Percentiles rank a stretch among this genome's conserved stretches.
Conservation (phyloP, 768 basidiomycete species). For the Lactarius pseudohatsudake region DNA sequence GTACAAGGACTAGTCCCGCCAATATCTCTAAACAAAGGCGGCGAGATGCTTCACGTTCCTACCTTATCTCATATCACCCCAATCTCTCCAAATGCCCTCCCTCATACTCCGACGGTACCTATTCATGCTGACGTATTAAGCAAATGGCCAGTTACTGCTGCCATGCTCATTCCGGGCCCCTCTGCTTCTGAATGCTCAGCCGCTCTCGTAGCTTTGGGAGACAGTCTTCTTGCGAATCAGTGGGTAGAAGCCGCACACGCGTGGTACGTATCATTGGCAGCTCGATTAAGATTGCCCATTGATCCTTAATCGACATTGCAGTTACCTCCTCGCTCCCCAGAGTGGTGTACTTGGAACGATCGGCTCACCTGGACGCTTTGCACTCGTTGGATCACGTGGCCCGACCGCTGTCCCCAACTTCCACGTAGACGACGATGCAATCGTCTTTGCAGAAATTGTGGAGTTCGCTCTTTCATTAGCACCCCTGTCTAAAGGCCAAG, state of each 20-base stretch:
- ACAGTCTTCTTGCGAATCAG: slow-evolving; percentile 68
- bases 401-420: slow-evolving; percentile 52
- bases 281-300: neutral
- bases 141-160: slow-evolving; percentile 84
- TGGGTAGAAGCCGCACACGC: slow-evolving; percentile 86
- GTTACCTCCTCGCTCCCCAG: slow-evolving; percentile 85
- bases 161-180: slow-evolving; percentile 79
- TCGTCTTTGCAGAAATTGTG: slow-evolving; percentile 85
- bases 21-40: slow-evolving; percentile 19
- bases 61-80: slow-evolving; percentile 43
- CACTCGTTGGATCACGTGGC: slow-evolving; percentile 68
- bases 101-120: slow-evolving; percentile 42
- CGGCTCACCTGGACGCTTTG: slow-evolving; percentile 65
- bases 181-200: slow-evolving; percentile 65
- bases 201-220: slow-evolving; percentile 81
- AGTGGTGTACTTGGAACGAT: slow-evolving; percentile 71
- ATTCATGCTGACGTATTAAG: slow-evolving; percentile 64
- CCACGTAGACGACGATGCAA: slow-evolving; percentile 65
- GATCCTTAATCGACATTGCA: slow-evolving; percentile 35
- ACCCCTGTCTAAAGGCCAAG: slow-evolving; percentile 78
- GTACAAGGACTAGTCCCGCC: slow-evolving; percentile 21
- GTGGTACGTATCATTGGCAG: slow-evolving; percentile 61
- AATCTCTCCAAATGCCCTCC: slow-evolving; percentile 60
- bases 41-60: slow-evolving; percentile 23
- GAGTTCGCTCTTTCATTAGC: slow-evolving; percentile 87